Percentiles rank a stretch among this genome's conserved stretches.
Conservation (phyloP, 805 yeast species). For the Wickerhamiella alocasiicola region DNA sequence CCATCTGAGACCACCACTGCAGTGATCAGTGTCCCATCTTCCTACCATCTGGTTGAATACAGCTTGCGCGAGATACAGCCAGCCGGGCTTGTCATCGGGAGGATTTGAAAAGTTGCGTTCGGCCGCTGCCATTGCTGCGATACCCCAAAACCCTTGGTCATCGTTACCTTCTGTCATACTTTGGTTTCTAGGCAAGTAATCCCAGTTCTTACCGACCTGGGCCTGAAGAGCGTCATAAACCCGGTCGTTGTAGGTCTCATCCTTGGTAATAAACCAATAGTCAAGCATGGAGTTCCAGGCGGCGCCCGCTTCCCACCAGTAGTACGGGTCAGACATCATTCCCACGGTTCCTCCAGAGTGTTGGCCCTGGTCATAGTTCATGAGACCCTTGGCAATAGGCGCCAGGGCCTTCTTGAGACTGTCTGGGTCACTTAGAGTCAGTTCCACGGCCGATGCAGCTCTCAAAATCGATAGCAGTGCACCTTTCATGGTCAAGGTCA, state of each 20-base stretch:
- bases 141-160: slow-evolving; percentile 90
- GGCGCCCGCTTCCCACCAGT: slow-evolving; percentile 91
- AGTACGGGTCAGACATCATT: slow-evolving; percentile 59
- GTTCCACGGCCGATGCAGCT: slow-evolving; percentile 1
- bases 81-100: slow-evolving; percentile 41
- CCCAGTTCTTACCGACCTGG: slow-evolving; percentile 52
- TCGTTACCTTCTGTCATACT: slow-evolving; percentile 81
- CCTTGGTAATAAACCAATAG: slow-evolving; percentile 56
- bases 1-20: slow-evolving; percentile 82
- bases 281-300: slow-evolving; percentile 59
- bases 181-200: slow-evolving; percentile 72
- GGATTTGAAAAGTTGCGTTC: slow-evolving; percentile 76
- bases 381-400: slow-evolving; percentile 52
- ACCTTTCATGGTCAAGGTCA: too few species aligned
- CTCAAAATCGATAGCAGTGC: neutral
- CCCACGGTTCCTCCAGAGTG: slow-evolving; percentile 59
- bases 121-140: slow-evolving; percentile 72
- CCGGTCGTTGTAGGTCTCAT: slow-evolving; percentile 46
- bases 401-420: slow-evolving; percentile 38
- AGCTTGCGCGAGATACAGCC: slow-evolving; percentile 74
- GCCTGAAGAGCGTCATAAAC: slow-evolving; percentile 49
- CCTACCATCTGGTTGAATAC: slow-evolving; percentile 72
- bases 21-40: slow-evolving; percentile 57
- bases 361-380: slow-evolving; percentile 69
- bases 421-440: slow-evolving; percentile 16